Evolutionary conservation across 768 basidiomycete genomes (phyloP).

Genomic region (Pulveroboletus sp.): DNA sequence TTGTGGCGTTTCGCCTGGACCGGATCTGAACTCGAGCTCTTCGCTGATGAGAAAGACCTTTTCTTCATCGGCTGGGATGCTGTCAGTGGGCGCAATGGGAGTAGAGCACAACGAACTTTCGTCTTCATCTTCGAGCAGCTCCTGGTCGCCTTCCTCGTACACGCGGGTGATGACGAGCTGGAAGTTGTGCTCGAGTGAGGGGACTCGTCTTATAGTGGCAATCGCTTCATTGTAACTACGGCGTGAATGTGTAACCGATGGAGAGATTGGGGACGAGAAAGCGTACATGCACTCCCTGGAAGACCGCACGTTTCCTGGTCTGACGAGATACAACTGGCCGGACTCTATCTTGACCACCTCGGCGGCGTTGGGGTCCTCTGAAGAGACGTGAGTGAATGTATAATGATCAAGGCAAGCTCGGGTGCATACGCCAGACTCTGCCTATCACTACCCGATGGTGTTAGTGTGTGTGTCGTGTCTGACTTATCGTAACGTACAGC

Average conservation of each 20-base stretch:
- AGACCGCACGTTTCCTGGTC: slow-evolving; percentile 87
- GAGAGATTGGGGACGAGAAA: not conserved
- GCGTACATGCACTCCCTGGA: slow-evolving; percentile 96
- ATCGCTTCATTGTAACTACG: slow-evolving; percentile 92
- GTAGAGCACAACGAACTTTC: slow-evolving; percentile 54
- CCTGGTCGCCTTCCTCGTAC: slow-evolving; percentile 96
- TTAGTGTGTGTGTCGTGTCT: slow-evolving; percentile 18
- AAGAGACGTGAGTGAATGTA: slow-evolving; percentile 25
- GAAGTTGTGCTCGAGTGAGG: slow-evolving; percentile 73
- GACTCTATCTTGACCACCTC: slow-evolving; percentile 94
- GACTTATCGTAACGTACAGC: slow-evolving; percentile 48
- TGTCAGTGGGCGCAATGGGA: slow-evolving; percentile 3
- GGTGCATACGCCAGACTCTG: slow-evolving; percentile 91
- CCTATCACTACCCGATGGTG: slow-evolving; percentile 60
- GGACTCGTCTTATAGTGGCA: slow-evolving; percentile 85
- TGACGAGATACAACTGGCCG: slow-evolving; percentile 87
- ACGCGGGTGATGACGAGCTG: slow-evolving; percentile 96
- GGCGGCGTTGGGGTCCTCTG: slow-evolving; percentile 91
- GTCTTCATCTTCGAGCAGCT: slow-evolving; percentile 91
- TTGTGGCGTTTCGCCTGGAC: slow-evolving; percentile 65
- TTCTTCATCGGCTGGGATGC: slow-evolving; percentile 81
- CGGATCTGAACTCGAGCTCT: slow-evolving; percentile 82
- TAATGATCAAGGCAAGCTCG: slow-evolving; percentile 12
- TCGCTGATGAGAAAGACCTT: slow-evolving; percentile 88
- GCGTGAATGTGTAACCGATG: slow-evolving; percentile 1